Percentiles rank a stretch among this genome's conserved stretches.
These are phyloP conservation scores for Styphnolobium japonicum DNA, from an alignment of 306 rosid genomes.

Conservation along the genomic window DNA sequence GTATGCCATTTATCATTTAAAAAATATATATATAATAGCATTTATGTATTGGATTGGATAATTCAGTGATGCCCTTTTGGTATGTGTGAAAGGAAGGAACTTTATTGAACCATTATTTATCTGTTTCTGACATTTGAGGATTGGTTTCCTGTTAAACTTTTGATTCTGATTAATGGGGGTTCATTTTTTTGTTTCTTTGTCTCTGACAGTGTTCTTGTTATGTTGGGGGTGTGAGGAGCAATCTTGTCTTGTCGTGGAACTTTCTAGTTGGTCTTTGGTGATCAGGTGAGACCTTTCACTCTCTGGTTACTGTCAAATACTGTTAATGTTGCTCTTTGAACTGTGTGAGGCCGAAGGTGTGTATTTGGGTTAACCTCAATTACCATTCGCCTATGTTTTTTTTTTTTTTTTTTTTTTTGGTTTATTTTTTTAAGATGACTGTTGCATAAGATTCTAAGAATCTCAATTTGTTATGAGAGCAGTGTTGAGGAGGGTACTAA, in stretches of 20 bases:
- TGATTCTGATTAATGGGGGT: slow-evolving; percentile 11
- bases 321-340: neutral
- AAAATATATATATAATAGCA: neutral
- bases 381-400: neutral
- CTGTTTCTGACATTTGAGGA: neutral
- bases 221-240: slow-evolving; percentile 22
- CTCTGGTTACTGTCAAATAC: neutral
- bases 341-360: neutral
- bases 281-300: slow-evolving; percentile 23
- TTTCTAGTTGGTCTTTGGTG: slow-evolving; percentile 17
- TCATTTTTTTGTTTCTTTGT: neutral
- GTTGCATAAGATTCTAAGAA: neutral
- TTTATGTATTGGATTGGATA: neutral
- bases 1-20: neutral
- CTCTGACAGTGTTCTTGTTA: neutral
- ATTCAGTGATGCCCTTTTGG: slow-evolving; percentile 6
- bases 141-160: neutral
- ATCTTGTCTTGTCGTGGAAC: slow-evolving; percentile 18
- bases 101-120: neutral
- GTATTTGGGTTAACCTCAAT: neutral
- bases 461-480: neutral
- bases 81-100: neutral
- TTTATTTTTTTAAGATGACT: neutral
- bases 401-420: neutral
- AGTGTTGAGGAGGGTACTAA: neutral